Percentiles rank a stretch among this genome's conserved stretches.
Conservation (phyloP, 352 stramenopile genomes). For the Phytopythium boreale region DNA sequence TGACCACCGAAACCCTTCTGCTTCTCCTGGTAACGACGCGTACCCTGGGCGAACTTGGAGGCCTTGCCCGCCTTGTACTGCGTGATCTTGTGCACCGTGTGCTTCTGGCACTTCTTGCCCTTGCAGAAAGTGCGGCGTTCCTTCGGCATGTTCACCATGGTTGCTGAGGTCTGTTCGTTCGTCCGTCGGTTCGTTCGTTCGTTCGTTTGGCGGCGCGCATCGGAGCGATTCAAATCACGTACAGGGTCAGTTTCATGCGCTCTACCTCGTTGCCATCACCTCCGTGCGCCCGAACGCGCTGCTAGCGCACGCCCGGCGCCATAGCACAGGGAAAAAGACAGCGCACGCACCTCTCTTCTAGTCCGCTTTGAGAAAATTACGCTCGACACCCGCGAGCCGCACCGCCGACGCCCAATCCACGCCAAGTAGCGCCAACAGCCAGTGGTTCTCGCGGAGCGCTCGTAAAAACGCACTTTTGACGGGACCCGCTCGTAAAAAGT, state of each 20-base stretch:
- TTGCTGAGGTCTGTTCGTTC: slow-evolving; percentile 63
- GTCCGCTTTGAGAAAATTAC: slow-evolving; percentile 85
- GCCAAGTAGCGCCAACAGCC: slow-evolving; percentile 22
- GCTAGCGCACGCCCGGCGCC: slow-evolving; percentile 2
- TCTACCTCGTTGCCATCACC: not conserved
- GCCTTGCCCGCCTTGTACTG: slow-evolving; percentile 99
- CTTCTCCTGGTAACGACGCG: slow-evolving; percentile 99
- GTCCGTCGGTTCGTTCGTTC: not conserved
- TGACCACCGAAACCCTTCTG: slow-evolving; percentile 99
- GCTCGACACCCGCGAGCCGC: slow-evolving; percentile 8
- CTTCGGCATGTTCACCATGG: slow-evolving; percentile 99
- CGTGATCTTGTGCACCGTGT: slow-evolving; percentile 99
- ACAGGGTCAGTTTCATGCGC: not conserved
- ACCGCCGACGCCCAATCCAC: slow-evolving; percentile 14
- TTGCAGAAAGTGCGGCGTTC: slow-evolving; percentile 99
- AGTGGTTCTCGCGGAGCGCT: slow-evolving; percentile 12
- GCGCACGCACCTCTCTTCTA: slow-evolving; percentile 75
- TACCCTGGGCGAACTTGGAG: slow-evolving; percentile 98
- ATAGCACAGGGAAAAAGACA: not conserved
- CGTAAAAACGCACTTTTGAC: slow-evolving; percentile 14
- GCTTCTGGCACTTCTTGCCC: slow-evolving; percentile 98
- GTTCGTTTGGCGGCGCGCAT: not conserved
- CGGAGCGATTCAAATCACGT: not conserved
- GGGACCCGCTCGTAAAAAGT: not conserved
- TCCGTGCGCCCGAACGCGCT: not conserved